These are phyloP conservation scores for Setomelanomma holmii DNA, from an alignment of 2,329 filamentous ascomycete genomes.

Conservation along the genomic window DNA sequence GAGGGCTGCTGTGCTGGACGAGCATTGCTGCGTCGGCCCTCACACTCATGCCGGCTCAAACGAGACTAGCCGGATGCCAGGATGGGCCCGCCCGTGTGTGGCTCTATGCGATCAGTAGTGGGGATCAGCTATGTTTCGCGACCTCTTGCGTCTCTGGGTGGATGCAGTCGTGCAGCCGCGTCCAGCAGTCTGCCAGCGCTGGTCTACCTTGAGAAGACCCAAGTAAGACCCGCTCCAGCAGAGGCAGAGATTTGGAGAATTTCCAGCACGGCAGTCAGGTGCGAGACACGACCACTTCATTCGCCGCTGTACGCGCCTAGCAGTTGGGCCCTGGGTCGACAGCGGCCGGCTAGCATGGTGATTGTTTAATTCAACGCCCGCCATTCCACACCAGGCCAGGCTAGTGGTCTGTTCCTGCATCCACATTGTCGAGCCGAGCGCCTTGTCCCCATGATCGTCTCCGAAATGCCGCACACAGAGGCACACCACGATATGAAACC, in stretches of 20 bases:
- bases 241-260: not conserved
- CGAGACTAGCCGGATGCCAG: constrained; percentile 35
- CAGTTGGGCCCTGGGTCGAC: not conserved
- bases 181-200: constrained; percentile 13
- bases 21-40: constrained; percentile 39
- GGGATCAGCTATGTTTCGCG: constrained; percentile 21
- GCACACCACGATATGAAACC: not conserved
- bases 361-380: constrained; percentile 14
- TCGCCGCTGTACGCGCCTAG: constrained; percentile 23
- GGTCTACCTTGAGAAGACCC: not conserved
- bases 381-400: constrained; percentile 1
- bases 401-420: constrained; percentile 19
- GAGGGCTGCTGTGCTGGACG: constrained; percentile 6
- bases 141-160: constrained; percentile 21
- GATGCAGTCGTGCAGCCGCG: not conserved
- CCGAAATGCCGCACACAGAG: constrained; percentile 2
- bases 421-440: constrained; percentile 12
- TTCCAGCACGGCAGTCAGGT: not conserved
- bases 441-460: constrained; percentile 22
- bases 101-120: constrained; percentile 7
- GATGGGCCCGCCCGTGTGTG: constrained; percentile 14
- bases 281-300: constrained; percentile 4
- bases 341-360: constrained; percentile 2
- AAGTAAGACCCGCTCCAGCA: not conserved
- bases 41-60: constrained; percentile 39